A percentile compares a stretch with the other conserved stretches of the same genome.
phyloP scores from a whole-genome alignment of 768 basidiomycete species.

The Panellus pusillus region DNA sequence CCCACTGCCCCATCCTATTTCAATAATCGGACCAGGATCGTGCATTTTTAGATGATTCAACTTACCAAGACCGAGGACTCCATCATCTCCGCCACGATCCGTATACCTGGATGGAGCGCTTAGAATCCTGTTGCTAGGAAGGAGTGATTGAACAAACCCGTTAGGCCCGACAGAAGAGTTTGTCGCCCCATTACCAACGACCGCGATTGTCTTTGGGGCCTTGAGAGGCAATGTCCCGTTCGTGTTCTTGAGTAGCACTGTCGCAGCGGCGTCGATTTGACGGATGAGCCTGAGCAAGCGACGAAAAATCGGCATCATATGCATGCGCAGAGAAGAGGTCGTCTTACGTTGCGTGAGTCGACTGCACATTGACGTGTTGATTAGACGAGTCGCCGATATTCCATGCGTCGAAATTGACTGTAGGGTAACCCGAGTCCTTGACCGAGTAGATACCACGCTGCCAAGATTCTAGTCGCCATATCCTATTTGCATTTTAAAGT shows the following conservation, averaged over 20 bases:
- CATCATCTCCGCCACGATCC: slow-evolving; percentile 57
- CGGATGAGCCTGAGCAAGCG: slow-evolving; percentile 32
- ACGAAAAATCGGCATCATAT: neutral
- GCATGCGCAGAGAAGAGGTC: neutral
- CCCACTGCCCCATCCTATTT: slow-evolving; percentile 49
- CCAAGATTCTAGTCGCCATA: slow-evolving; percentile 70
- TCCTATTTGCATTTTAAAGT: slow-evolving; percentile 37
- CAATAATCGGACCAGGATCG: neutral
- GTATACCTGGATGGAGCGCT: slow-evolving; percentile 30
- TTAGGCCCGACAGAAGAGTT: slow-evolving; percentile 56
- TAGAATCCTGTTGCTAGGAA: neutral
- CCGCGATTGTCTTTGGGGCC: slow-evolving; percentile 37
- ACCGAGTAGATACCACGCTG: slow-evolving; percentile 57
- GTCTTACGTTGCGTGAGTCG: slow-evolving; percentile 48
- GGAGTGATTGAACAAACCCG: slow-evolving; percentile 34
- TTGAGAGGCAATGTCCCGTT: slow-evolving; percentile 20
- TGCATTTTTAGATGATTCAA: slow-evolving; percentile 21
- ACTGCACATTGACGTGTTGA: slow-evolving; percentile 57
- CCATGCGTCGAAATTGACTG: slow-evolving; percentile 62
- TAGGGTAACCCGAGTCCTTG: slow-evolving; percentile 60
- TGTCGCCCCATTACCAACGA: slow-evolving; percentile 62
- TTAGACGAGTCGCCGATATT: slow-evolving; percentile 36
- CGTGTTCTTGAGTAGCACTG: slow-evolving; percentile 49
- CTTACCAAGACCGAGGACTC: slow-evolving; percentile 64
- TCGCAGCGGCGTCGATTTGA: slow-evolving; percentile 45